phyloP scores from a whole-genome alignment of 768 basidiomycete genomes.

The Trametes maxima region DNA sequence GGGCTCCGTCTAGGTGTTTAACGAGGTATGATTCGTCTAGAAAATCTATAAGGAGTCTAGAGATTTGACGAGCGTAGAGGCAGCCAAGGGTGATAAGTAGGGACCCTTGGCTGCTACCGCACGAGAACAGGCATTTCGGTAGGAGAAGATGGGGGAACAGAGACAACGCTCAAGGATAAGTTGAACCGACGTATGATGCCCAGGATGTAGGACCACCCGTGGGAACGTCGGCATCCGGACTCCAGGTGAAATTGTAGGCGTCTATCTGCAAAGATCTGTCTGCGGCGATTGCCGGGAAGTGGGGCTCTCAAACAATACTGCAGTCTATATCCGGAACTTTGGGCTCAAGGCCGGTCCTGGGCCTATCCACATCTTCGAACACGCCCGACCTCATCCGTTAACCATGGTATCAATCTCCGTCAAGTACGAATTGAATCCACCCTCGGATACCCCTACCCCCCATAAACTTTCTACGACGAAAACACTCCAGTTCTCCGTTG shows the following conservation, averaged over 20 bases:
- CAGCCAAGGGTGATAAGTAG: slow-evolving; percentile 40
- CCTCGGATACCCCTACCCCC: slow-evolving; percentile 31
- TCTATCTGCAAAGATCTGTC: slow-evolving; percentile 4
- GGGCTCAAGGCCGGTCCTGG: too few relatives aligned
- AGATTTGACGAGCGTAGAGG: slow-evolving; percentile 15
- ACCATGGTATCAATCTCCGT: slow-evolving; percentile 37
- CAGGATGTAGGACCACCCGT: background rate
- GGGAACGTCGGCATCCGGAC: too few relatives aligned
- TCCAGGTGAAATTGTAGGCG: background rate
- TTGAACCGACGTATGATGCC: too few relatives aligned
- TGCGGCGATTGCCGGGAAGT: slow-evolving; percentile 27
- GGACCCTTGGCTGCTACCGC: slow-evolving; percentile 52
- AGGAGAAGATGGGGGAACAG: slow-evolving; percentile 14
- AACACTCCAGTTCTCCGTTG: slow-evolving; percentile 30
- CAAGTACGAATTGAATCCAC: slow-evolving; percentile 48
- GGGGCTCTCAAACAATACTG: slow-evolving; percentile 9
- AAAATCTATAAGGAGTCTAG: slow-evolving; percentile 24
- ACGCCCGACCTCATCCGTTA: slow-evolving; percentile 23
- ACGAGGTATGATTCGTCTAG: slow-evolving; percentile 31
- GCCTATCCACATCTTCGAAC: too few relatives aligned
- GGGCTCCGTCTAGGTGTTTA: slow-evolving; percentile 24
- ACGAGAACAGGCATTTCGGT: slow-evolving; percentile 53
- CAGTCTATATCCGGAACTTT: too few relatives aligned
- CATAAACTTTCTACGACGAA: slow-evolving; percentile 27
- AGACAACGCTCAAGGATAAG: slow-evolving; percentile 12